A percentile compares a stretch with the other conserved stretches of the same genome.
phyloP scores from a whole-genome alignment of 1,284 basidiomycete species.

The Malassezia yamatoensis region DNA sequence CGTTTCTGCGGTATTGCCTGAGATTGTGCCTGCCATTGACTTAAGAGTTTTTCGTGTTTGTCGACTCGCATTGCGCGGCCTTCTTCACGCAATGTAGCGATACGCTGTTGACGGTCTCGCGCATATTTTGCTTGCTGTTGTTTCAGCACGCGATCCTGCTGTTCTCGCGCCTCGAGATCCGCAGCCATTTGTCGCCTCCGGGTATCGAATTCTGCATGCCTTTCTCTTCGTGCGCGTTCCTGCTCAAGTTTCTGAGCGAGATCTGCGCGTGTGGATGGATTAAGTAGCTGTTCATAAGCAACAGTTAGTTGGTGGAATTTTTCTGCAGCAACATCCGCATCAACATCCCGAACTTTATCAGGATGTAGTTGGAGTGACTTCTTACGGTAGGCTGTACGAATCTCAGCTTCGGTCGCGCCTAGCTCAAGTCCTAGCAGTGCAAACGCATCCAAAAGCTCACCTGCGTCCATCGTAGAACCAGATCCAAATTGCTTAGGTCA shows the following conservation, averaged over 20 bases:
- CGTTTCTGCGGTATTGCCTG: slow-evolving; percentile 15
- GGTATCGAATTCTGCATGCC: slow-evolving; percentile 64
- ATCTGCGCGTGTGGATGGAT: slow-evolving; percentile 69
- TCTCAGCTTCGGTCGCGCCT: slow-evolving; percentile 69
- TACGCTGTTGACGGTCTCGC: slow-evolving; percentile 7
- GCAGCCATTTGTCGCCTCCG: slow-evolving; percentile 71
- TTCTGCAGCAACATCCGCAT: slow-evolving; percentile 53
- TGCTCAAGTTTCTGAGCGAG: slow-evolving; percentile 68
- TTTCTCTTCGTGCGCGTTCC: slow-evolving; percentile 61
- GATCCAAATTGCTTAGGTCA: not conserved
- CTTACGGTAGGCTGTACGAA: slow-evolving; percentile 61
- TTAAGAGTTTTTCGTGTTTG: slow-evolving; percentile 19
- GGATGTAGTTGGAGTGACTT: slow-evolving; percentile 36
- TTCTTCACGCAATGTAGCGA: slow-evolving; percentile 21
- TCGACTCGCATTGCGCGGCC: slow-evolving; percentile 20
- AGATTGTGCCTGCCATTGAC: slow-evolving; percentile 19
- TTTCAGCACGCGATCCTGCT: slow-evolving; percentile 51
- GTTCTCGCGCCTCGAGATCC: slow-evolving; percentile 73
- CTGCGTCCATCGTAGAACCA: not conserved
- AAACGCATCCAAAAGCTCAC: slow-evolving; percentile 9
- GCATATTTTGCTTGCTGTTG: not conserved
- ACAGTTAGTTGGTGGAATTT: slow-evolving; percentile 80
- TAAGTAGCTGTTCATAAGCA: slow-evolving; percentile 72
- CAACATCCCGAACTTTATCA: slow-evolving; percentile 39
- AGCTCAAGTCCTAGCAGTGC: slow-evolving; percentile 55